Evolutionary conservation across 129 eudicot genomes (phyloP).

Genomic region (Escallonia rubra): DNA sequence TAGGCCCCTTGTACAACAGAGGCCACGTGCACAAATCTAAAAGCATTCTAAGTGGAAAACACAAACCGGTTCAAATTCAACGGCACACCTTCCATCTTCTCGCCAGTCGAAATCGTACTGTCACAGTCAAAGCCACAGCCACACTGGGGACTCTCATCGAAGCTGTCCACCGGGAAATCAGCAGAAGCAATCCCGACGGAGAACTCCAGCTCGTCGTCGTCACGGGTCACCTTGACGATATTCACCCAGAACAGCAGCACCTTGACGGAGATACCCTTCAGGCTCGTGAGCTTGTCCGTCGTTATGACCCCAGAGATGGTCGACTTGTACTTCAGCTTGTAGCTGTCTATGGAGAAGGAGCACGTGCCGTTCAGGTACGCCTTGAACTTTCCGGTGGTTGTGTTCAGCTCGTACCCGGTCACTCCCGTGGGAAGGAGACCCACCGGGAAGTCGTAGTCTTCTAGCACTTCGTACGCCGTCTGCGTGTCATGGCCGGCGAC

Average conservation of each 20-base stretch:
- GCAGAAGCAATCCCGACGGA: constrained; percentile 82
- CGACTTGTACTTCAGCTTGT: constrained; percentile 59
- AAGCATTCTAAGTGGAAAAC: too few relatives aligned
- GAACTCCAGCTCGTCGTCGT: constrained; percentile 50
- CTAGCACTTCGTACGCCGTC: constrained; percentile 48
- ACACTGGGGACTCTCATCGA: constrained; percentile 65
- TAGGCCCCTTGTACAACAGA: too few relatives aligned
- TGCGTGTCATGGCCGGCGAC: constrained; percentile 3
- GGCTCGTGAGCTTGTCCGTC: constrained; percentile 32
- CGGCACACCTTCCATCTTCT: too few relatives aligned
- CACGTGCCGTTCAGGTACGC: constrained; percentile 51
- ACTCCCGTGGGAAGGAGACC: constrained; percentile 77
- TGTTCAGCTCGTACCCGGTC: constrained; percentile 55
- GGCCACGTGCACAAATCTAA: too few relatives aligned
- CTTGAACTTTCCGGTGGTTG: constrained; percentile 59
- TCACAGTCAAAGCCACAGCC: constrained; percentile 82
- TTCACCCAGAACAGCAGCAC: constrained; percentile 65
- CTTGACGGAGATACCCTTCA: constrained; percentile 62
- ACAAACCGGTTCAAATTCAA: too few relatives aligned
- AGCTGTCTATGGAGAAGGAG: constrained; percentile 61
- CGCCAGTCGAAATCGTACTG: too few relatives aligned
- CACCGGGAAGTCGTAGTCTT: constrained; percentile 57
- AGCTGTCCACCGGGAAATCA: constrained; percentile 53
- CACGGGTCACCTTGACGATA: constrained; percentile 57
- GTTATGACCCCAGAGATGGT: constrained; percentile 48